Evolutionary conservation across 2,329 filamentous ascomycete species (phyloP), one percentile per base, ranked within the genome.

Genomic region (Cucurbitaria berberidis): DNA sequence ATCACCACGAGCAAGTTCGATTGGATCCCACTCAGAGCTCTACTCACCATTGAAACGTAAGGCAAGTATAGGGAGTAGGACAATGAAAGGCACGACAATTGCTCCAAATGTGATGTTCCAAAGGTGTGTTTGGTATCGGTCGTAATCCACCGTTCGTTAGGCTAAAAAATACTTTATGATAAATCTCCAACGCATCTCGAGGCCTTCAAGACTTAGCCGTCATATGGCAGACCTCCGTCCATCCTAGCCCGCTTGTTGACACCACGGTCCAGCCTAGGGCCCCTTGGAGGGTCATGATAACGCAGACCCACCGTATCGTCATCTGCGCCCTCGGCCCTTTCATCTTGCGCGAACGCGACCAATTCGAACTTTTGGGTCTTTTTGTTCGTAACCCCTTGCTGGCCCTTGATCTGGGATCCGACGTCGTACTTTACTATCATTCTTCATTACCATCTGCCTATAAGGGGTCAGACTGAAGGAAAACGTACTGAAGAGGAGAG

Each of bases 401-500:
- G 64, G 0, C 60, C 62, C 19, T 21, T 36, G 16, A 64, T 30
- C 43, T 61, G 55, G 9, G 58, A 55, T 2, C 68, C 68, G 3
- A 59, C 57, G 3, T 55, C 22, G 41, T 55, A 59, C 39, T 68
- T 65, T 30, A 15, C 66, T 67, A 21, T 21, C 19, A 24, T 5
- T 1, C 8, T 9, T 24, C 9, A 26, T 60, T 13, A 64, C 46
- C 13, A 19, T 41, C 3, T 11, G 27, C 21, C 2, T 7, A 3
- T 4, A 8, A 16, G 34, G 16, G 10, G 6, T 2, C 8, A 15
- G 15, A 4, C 5, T 16, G 10, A 7, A 13, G 16, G 34, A 16
- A 13, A 15, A 58, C 59, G 18, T 48, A 72, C 68, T 21, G 6
- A 69, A 60, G 3, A 72, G 43, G 11, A 58, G 48, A 0, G 59